Conservation (phyloP, 768 basidiomycete species). For the Mycena rebaudengoi region DNA sequence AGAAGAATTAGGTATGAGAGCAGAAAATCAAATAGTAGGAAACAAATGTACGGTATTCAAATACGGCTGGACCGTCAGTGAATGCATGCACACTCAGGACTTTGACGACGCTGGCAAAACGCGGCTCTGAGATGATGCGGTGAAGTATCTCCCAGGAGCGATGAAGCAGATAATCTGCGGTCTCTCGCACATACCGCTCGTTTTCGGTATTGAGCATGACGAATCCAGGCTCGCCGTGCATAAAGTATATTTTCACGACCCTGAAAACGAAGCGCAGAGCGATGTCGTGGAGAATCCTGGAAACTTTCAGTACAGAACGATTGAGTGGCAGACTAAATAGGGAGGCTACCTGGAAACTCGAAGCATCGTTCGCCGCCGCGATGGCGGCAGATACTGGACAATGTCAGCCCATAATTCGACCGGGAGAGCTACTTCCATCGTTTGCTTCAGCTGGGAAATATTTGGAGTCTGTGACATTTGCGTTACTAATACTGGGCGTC, state of each 20-base stretch:
- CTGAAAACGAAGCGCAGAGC: constrained; percentile 43
- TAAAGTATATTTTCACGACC: constrained; percentile 47
- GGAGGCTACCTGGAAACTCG: no score
- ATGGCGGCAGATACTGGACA: constrained; percentile 37
- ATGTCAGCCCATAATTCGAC: constrained; percentile 50
- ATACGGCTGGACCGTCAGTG: constrained; percentile 43
- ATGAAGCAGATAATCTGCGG: constrained; percentile 40
- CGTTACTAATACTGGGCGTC: no score
- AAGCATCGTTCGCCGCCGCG: constrained; percentile 36
- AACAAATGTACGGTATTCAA: constrained; percentile 43
- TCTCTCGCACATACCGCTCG: constrained; percentile 36
- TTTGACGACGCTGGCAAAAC: constrained; percentile 45
- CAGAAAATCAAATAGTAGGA: not conserved
- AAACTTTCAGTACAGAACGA: no score
- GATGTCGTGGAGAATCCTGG: constrained; percentile 47
- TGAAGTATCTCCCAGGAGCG: constrained; percentile 51
- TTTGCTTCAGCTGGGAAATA: no score
- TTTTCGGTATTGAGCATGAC: constrained; percentile 42
- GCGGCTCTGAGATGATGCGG: constrained; percentile 42
- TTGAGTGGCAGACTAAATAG: no score
- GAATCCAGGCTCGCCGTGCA: constrained; percentile 36
- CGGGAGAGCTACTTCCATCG: constrained; percentile 32
- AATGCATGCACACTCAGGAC: constrained; percentile 47
- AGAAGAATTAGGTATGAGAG: constrained; percentile 1
- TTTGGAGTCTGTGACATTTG: no score